Base-by-base conservation (phyloP, 805 yeast species). In the Nakazawaea molendinolei region DNA sequence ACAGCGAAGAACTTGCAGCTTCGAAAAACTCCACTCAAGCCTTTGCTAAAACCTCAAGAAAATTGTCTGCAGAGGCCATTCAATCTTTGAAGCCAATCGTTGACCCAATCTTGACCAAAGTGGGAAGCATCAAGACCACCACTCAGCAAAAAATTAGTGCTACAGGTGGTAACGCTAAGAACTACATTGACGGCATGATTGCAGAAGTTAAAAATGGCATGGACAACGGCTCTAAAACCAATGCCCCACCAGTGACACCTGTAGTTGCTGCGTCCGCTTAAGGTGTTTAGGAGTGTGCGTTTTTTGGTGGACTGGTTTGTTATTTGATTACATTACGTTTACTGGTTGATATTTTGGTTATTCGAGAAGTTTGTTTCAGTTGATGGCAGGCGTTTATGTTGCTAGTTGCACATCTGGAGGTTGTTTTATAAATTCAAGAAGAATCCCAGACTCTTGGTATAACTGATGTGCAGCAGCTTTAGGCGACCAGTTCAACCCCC, bases 11-110 rank as follows among this genome's bases (percentile, higher is more conserved):
- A 19, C 43, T 48, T 4, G 19, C 38, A 2, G 44, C 58, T 3
- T 42, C 61, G 13, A 36, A 31, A 9, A 36, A 18, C n/a, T 33
- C 36, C 14, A 47, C 61, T 10, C 48, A 48, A 19, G 65, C 64
- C 2, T 44, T 62, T n/a, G 55, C 58, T 2, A 55, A 58, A 31
- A 55, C 67, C 13, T 55, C 67, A 16, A 51, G 57, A 41, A 52
- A 55, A 34, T 51, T 62, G 26, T 58, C 66, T 2, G 49, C 44
- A 27, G 65, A 61, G 43, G 65, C 63, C 3, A 49, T 48, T 32
- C 38, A 50, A 16, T 40, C 53, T 5, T 46, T 58, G 35, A 59
- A 53, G 38, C 64, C 64, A 32, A 44, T 47, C 10, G 45, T 51
- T 15, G 51, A 48, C 15, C 42, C 53, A 30, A 42, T 52, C 27